A percentile compares a stretch with the other conserved stretches of the same genome.
These are phyloP conservation scores for Neonectria sp. DNA, from an alignment of 2,329 filamentous ascomycete species.

Conservation along the genomic window DNA sequence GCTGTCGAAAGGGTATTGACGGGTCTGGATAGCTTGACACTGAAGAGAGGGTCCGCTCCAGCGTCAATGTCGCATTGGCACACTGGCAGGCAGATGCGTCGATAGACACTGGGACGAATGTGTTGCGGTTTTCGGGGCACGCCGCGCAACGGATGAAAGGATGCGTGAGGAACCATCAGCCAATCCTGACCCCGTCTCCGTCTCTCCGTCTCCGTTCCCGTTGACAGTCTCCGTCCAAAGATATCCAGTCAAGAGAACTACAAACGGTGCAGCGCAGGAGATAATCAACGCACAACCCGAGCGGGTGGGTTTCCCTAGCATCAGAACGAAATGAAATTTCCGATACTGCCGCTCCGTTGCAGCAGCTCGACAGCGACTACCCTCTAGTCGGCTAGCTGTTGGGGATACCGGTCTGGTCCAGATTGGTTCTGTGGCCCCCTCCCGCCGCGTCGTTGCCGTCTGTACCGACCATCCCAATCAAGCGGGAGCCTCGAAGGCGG, in stretches of 20 bases:
- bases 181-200: constrained; percentile 1
- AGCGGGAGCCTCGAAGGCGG: constrained; percentile 26
- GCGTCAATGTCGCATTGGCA: constrained; percentile 27
- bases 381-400: constrained; percentile 18
- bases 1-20: constrained; percentile 20
- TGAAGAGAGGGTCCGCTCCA: constrained; percentile 11
- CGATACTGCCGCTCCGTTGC: constrained; percentile 19
- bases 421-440: constrained; percentile 23
- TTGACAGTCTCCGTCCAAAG: not conserved
- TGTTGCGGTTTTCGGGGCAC: constrained; percentile 25
- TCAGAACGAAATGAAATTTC: constrained; percentile 21
- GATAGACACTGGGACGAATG: constrained; percentile 4
- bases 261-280: not conserved
- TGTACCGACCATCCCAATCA: constrained; percentile 42
- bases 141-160: constrained; percentile 27
- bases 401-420: constrained; percentile 25
- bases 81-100: constrained; percentile 8
- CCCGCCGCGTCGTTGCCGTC: constrained; percentile 34
- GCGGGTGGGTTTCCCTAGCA: constrained; percentile 6
- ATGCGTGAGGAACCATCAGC: constrained; percentile 6
- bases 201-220: not conserved
- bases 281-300: constrained; percentile 1
- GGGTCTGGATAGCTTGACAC: not conserved
- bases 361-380: constrained; percentile 13
- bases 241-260: constrained; percentile 1